These are phyloP conservation scores for Paracoccidioides lutzii DNA, from an alignment of 2,329 filamentous ascomycete genomes.

Conservation along the genomic window DNA sequence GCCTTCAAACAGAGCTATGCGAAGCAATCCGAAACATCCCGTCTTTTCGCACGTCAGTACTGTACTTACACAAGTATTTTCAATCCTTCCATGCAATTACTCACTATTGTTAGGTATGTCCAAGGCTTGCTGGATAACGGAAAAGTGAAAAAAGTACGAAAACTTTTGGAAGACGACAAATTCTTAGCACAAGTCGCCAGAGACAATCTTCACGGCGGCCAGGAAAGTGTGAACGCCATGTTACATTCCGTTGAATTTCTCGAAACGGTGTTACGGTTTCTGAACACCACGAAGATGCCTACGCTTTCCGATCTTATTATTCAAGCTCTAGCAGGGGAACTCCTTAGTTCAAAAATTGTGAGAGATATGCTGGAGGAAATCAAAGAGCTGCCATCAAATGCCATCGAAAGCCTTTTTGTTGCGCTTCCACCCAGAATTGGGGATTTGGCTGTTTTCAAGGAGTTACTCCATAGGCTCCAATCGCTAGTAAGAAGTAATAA, in stretches of 20 bases:
- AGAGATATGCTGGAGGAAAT: slow-evolving; percentile 40
- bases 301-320: slow-evolving; percentile 27
- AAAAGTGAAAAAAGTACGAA: slow-evolving; percentile 25
- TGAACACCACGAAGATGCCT: slow-evolving; percentile 20
- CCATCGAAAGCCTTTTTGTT: slow-evolving; percentile 30
- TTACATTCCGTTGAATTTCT: slow-evolving; percentile 23
- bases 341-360: slow-evolving; percentile 39
- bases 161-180: slow-evolving; percentile 39
- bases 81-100: neutral
- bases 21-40: slow-evolving; percentile 44
- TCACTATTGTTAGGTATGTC: slow-evolving; percentile 21
- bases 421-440: slow-evolving; percentile 23
- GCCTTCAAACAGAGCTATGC: slow-evolving; percentile 32
- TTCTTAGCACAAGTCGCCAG: slow-evolving; percentile 32
- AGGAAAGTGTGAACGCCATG: slow-evolving; percentile 26
- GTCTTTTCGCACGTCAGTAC: slow-evolving; percentile 39
- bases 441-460: slow-evolving; percentile 21
- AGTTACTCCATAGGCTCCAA: slow-evolving; percentile 36
- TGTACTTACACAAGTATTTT: neutral
- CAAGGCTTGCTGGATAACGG: slow-evolving; percentile 31
- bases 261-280: slow-evolving; percentile 16
- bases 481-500: slow-evolving; percentile 36
- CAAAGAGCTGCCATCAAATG: slow-evolving; percentile 41
- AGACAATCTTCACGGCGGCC: slow-evolving; percentile 27
- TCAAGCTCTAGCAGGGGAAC: slow-evolving; percentile 38